Percentiles rank a stretch among this genome's conserved stretches.
These are phyloP conservation scores for Penicillium ucsense DNA, from an alignment of 495 filamentous ascomycete species.

Conservation along the genomic window DNA sequence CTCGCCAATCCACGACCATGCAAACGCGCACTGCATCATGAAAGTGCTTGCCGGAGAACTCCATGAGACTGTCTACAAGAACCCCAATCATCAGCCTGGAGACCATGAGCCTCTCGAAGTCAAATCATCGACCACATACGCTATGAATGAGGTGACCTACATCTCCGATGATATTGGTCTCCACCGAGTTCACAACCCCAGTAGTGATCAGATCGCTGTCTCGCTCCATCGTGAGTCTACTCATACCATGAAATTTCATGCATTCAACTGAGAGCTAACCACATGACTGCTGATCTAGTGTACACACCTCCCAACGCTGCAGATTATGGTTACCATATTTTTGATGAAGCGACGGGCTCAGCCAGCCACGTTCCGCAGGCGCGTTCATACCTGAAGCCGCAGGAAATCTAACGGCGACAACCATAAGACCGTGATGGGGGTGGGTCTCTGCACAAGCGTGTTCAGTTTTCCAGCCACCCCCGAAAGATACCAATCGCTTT, in stretches of 20 bases:
- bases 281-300: constrained; percentile 3
- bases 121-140: constrained; percentile 20
- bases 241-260: background rate
- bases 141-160: constrained; percentile 58
- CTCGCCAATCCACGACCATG: constrained; percentile 77
- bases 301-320: constrained; percentile 54
- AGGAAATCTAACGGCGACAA: background rate
- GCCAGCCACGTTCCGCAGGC: constrained; percentile 24
- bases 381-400: constrained; percentile 3
- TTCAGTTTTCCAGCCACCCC: too few relatives aligned
- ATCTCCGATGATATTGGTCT: constrained; percentile 75
- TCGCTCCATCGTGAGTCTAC: constrained; percentile 62
- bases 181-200: constrained; percentile 69
- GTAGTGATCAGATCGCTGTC: constrained; percentile 58
- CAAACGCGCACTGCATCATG: constrained; percentile 67
- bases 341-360: constrained; percentile 57
- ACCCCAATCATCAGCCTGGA: constrained; percentile 38
- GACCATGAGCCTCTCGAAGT: constrained; percentile 13
- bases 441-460: too few relatives aligned
- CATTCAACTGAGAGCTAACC: background rate
- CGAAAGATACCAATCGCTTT: too few relatives aligned
- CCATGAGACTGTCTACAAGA: constrained; percentile 64
- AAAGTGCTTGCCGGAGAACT: constrained; percentile 47
- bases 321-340: constrained; percentile 63
- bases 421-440: too few relatives aligned